phyloP scores from a whole-genome alignment of 352 stramenopile genomes.

The Lagenidium giganteum region DNA sequence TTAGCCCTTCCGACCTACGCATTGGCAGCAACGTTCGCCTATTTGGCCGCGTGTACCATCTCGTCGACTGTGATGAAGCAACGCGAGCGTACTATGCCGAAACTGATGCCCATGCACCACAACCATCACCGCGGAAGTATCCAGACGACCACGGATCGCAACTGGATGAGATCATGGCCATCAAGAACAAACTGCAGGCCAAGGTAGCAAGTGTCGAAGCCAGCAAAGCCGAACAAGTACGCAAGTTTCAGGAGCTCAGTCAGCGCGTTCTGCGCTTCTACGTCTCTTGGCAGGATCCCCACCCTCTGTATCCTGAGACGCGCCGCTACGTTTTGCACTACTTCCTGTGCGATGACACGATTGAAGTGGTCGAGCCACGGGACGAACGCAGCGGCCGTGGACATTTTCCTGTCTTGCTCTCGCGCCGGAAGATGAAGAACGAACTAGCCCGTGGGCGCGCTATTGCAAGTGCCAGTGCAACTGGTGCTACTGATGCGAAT shows the following conservation, averaged over 20 bases:
- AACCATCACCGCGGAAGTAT: constrained; percentile 48
- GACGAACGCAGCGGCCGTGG: constrained; percentile 40
- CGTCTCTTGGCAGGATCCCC: constrained; percentile 88
- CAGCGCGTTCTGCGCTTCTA: constrained; percentile 90
- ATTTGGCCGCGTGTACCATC: constrained; percentile 71
- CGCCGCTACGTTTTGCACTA: constrained; percentile 89
- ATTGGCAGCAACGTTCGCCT: constrained; percentile 75
- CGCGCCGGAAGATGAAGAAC: constrained; percentile 55
- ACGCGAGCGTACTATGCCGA: constrained; percentile 83
- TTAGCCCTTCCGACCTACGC: constrained; percentile 69
- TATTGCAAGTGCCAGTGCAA: too few relatives aligned
- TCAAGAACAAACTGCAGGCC: constrained; percentile 32
- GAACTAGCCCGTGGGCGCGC: too few relatives aligned
- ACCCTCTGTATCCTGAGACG: constrained; percentile 87
- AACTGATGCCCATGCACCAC: constrained; percentile 24
- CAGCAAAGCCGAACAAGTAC: constrained; percentile 38
- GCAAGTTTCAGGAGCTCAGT: constrained; percentile 75
- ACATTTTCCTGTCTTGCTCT: constrained; percentile 80
- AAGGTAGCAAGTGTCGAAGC: constrained; percentile 21
- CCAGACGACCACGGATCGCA: constrained; percentile 66
- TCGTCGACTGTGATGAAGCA: constrained; percentile 87
- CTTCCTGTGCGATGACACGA: constrained; percentile 89
- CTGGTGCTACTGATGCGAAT: constrained; percentile 18
- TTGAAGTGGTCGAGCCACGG: constrained; percentile 86
- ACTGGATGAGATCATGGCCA: constrained; percentile 42